These are phyloP conservation scores for Nicotiana noctiflora DNA, from an alignment of 257 asterid species.

Conservation along the genomic window DNA sequence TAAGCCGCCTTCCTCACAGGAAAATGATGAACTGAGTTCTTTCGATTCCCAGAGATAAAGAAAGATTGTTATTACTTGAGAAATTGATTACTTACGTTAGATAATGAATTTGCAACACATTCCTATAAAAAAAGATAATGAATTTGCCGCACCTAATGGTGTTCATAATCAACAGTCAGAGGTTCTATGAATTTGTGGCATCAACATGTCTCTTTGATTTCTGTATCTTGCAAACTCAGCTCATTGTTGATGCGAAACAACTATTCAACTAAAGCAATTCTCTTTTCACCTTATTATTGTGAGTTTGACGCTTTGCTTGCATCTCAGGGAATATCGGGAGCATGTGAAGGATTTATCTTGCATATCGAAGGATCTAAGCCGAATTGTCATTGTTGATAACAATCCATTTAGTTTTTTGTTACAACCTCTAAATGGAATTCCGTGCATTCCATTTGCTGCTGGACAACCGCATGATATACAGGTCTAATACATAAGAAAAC, in stretches of 20 bases:
- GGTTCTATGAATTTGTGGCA: neutral
- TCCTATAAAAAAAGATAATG: neutral
- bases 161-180: neutral
- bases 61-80: neutral
- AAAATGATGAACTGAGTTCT: neutral
- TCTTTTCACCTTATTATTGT: neutral
- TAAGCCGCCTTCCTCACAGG: neutral
- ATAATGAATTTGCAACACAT: neutral
- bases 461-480: constrained; percentile 74
- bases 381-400: constrained; percentile 86
- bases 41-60: neutral
- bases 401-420: constrained; percentile 91
- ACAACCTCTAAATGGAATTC: constrained; percentile 93
- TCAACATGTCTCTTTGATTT: neutral
- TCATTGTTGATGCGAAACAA: neutral
- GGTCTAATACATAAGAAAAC: constrained; percentile 28
- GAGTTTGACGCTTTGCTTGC: neutral
- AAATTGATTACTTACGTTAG: neutral
- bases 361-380: constrained; percentile 61
- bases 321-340: constrained; percentile 74
- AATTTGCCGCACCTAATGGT: neutral
- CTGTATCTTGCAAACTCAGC: neutral
- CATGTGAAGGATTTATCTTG: constrained; percentile 82
- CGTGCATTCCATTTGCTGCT: constrained; percentile 61
- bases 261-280: neutral